Base-by-base conservation (phyloP, 495 filamentous ascomycete genomes). In the Apiosordaria backusii region DNA sequence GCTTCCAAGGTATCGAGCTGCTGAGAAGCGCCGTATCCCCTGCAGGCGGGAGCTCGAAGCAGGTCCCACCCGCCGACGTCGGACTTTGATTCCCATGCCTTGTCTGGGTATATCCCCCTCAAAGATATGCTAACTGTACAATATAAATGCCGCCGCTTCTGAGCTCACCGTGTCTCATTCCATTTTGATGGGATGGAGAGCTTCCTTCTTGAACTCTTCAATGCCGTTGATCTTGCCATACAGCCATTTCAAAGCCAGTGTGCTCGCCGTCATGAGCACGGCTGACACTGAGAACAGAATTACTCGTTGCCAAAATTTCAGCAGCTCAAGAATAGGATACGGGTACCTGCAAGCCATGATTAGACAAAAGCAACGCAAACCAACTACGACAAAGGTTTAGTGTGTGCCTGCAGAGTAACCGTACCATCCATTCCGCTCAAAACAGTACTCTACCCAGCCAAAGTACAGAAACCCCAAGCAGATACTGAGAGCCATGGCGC, bases 381-480 rank as follows among this genome's bases (percentile, higher is more conserved):
- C n/a, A 3, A 57, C 18, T 24, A 15, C 35, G 16, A 45, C 27
- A 7, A 45, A 18, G 4, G 35, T 15, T 57, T 57, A 15, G 19
- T 18, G 4, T 21, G 19, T 22, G 19, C 4, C 53, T 63, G 29
- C 19, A 50, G 23, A 64, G 61, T 50, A 19, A 21, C 52, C 52
- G 52, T 55, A 55, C 86, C 86, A 93, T 72, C 91, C 90, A 69
- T 96, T 96, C 61, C 84, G 78, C 19, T 78, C 69, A 70, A 87
- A 92, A 79, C 92, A 96, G 24, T 83, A 83, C 74, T 97, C 92
- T 6, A 96, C 85, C 93, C 93, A 96, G 64, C 88, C 84, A 91
- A 91, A 97, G 76, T 97, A 97, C 16, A 80, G 76, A 62, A 92
- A 85, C 1, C 91, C 91, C 65, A 96, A 79, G 19, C 72, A 69